Percentiles rank a stretch among this genome's conserved stretches.
Evolutionary conservation across 306 rosid species (phyloP).

Genomic region (Luffa aegyptiaca): DNA sequence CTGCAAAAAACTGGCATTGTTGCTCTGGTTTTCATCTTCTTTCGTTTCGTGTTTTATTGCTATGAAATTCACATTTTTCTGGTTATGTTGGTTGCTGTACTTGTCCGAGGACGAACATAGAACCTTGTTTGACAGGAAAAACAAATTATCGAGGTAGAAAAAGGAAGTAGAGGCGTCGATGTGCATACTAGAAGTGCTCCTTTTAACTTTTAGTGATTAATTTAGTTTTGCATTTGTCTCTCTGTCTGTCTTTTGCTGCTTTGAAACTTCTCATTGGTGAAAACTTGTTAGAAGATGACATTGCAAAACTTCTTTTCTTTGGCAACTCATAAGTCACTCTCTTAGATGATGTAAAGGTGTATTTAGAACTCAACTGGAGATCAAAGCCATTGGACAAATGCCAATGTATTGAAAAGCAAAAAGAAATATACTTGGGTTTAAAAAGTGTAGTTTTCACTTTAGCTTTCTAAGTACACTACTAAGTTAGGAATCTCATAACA

Average conservation of each 20-base stretch:
- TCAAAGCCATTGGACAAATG: neutral
- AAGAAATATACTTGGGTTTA: neutral
- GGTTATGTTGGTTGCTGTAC: conserved; percentile 9
- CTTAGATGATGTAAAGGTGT: neutral
- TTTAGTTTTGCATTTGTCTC: neutral
- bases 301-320: neutral
- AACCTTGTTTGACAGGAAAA: neutral
- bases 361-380: neutral
- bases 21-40: conserved; percentile 10
- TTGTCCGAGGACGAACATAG: neutral
- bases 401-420: neutral
- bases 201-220: no score
- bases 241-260: neutral
- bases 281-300: neutral
- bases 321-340: neutral
- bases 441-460: neutral
- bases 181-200: neutral
- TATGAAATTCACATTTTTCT: conserved; percentile 14
- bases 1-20: conserved; percentile 8
- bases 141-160: neutral
- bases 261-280: neutral
- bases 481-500: neutral
- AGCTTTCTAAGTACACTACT: neutral
- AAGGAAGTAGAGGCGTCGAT: neutral
- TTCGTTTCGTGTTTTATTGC: conserved; percentile 4